A percentile compares a stretch with the other conserved stretches of the same genome.
Conservation (phyloP, 805 yeast species). For the Barnettozyma populi region DNA sequence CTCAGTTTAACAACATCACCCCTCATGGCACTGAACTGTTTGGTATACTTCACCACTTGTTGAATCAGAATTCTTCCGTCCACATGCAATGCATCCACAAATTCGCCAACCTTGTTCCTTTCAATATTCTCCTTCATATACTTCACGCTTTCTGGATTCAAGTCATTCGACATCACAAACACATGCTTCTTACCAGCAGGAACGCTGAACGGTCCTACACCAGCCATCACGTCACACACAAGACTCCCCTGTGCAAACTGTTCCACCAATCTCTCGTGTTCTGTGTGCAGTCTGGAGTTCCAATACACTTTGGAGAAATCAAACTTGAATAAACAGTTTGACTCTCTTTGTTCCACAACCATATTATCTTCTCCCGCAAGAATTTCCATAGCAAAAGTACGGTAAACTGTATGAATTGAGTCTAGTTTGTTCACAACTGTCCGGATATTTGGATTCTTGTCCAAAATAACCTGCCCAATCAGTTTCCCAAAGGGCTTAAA, state of each 20-base stretch:
- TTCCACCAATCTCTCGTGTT: slow-evolving; percentile 75
- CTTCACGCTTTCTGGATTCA: slow-evolving; percentile 81
- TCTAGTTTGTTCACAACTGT: slow-evolving; percentile 93
- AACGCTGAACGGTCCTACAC: slow-evolving; percentile 96
- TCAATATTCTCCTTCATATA: slow-evolving; percentile 61
- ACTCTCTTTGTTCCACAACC: slow-evolving; percentile 79
- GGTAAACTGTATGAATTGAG: slow-evolving; percentile 76
- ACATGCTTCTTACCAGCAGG: slow-evolving; percentile 88
- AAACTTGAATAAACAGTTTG: slow-evolving; percentile 73
- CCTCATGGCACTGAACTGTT: slow-evolving; percentile 38
- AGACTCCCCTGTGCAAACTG: slow-evolving; percentile 60
- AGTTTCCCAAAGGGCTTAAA: slow-evolving; percentile 74
- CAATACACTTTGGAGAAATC: slow-evolving; percentile 94
- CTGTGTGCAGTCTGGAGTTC: slow-evolving; percentile 93
- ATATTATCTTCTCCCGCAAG: slow-evolving; percentile 80
- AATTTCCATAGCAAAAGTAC: slow-evolving; percentile 92
- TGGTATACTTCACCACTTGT: slow-evolving; percentile 47
- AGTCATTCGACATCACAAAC: slow-evolving; percentile 84
- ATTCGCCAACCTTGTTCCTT: slow-evolving; percentile 53
- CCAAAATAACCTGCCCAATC: slow-evolving; percentile 87
- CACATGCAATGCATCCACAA: slow-evolving; percentile 58
- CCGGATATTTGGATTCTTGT: slow-evolving; percentile 64
- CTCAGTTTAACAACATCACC: slow-evolving; percentile 33
- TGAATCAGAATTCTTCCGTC: slow-evolving; percentile 84
- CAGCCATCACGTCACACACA: slow-evolving; percentile 95